Evolutionary conservation across 139 green algal species (phyloP).

Genomic region (Yamagishiella unicocca): DNA sequence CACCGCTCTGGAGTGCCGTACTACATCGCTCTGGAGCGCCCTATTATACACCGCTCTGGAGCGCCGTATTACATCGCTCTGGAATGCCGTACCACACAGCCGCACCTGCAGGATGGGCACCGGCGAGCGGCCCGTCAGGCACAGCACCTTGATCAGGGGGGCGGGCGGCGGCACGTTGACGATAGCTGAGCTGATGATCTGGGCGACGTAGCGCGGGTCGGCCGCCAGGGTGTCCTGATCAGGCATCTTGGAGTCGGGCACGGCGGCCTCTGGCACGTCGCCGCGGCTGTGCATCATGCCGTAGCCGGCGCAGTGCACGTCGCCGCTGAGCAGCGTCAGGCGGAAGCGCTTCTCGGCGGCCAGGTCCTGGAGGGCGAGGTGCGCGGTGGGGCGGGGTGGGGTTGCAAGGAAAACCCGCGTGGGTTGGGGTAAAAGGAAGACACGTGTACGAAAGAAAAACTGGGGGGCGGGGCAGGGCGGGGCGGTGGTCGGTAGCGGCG

Average conservation of each 20-base stretch:
- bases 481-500: too few species aligned
- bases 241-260: background rate
- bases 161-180: slow-evolving; percentile 60
- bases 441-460: too few species aligned
- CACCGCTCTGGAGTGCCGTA: too few species aligned
- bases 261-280: background rate
- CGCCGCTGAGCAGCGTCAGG: slow-evolving; percentile 43
- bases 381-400: too few species aligned
- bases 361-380: slow-evolving; percentile 19
- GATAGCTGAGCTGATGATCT: slow-evolving; percentile 67
- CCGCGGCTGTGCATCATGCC: slow-evolving; percentile 21
- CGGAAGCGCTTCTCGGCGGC: background rate
- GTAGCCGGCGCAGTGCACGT: slow-evolving; percentile 50
- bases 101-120: background rate
- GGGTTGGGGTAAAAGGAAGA: too few species aligned
- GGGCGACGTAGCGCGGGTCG: slow-evolving; percentile 40
- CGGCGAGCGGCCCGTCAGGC: background rate
- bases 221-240: background rate
- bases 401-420: too few species aligned
- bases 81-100: too few species aligned
- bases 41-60: too few species aligned
- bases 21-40: too few species aligned
- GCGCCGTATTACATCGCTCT: too few species aligned
- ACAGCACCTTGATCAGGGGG: slow-evolving; percentile 50
- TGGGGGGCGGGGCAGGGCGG: too few species aligned